phyloP scores from a whole-genome alignment of 192 early-diverging fungal species.

The Oehlia diaphana region DNA sequence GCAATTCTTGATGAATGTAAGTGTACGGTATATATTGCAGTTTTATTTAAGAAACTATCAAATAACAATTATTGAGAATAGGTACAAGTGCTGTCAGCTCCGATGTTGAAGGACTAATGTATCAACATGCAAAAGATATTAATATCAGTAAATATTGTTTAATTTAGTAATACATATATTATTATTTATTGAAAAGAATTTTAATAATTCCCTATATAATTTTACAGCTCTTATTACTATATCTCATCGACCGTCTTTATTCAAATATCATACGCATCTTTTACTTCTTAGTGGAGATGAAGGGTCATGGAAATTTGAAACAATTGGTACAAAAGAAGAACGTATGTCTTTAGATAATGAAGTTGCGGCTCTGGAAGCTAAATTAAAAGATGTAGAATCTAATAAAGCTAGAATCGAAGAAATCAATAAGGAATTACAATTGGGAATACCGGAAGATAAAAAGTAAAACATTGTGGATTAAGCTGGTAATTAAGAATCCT shows the following conservation, averaged over 20 bases:
- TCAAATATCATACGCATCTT: slow-evolving; percentile 95
- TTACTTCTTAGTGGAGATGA: slow-evolving; percentile 89
- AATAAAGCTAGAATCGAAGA: slow-evolving; percentile 45
- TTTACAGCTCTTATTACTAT: slow-evolving; percentile 79
- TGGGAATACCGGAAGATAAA: slow-evolving; percentile 43
- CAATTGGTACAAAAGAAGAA: slow-evolving; percentile 77
- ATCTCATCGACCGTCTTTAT: slow-evolving; percentile 91
- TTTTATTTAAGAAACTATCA: neutral
- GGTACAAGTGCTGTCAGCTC: slow-evolving; percentile 78
- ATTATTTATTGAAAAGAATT: neutral
- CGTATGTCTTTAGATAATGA: slow-evolving; percentile 86
- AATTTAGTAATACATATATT: neutral
- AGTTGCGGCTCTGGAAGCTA: slow-evolving; percentile 66
- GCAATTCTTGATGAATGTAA: slow-evolving; percentile 98
- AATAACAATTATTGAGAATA: neutral
- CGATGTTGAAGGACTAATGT: slow-evolving; percentile 93
- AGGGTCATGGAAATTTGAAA: slow-evolving; percentile 80
- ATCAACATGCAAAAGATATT: slow-evolving; percentile 74
- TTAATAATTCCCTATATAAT: neutral
- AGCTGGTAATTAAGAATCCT: no score
- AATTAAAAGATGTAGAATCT: slow-evolving; percentile 51
- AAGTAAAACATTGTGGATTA: slow-evolving; percentile 37
- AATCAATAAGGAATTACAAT: slow-evolving; percentile 55
- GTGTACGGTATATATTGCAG: slow-evolving; percentile 19
- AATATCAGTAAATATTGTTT: slow-evolving; percentile 65